Evolutionary conservation across 2,329 filamentous ascomycete species (phyloP).

Genomic region (Penicillium griseofulvum): DNA sequence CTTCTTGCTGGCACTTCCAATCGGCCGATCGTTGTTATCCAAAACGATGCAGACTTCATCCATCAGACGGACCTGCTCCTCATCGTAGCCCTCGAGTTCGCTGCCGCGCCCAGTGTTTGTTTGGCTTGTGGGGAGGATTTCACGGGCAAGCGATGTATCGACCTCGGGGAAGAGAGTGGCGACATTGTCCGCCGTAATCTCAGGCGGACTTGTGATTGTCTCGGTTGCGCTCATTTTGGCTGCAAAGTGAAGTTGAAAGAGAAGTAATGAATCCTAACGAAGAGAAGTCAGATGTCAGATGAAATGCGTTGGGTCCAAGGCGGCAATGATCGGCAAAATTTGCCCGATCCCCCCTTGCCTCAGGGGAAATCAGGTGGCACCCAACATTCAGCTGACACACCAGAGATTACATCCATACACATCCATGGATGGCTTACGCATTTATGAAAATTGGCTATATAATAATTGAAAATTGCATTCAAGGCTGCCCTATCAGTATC

Average conservation of each 20-base stretch:
- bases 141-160: constrained; percentile 58
- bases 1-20: constrained; percentile 98
- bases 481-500: background rate
- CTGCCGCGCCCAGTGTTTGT: constrained; percentile 51
- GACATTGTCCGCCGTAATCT: constrained; percentile 82
- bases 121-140: constrained; percentile 46
- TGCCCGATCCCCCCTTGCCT: background rate
- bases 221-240: constrained; percentile 47
- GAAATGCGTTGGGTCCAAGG: constrained; percentile 6
- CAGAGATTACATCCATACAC: background rate
- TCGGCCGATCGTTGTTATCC: constrained; percentile 86
- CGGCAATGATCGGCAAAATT: constrained; percentile 17
- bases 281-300: constrained; percentile 6
- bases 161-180: constrained; percentile 84
- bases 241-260: background rate
- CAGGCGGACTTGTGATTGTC: constrained; percentile 51
- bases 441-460: background rate
- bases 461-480: background rate
- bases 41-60: constrained; percentile 98
- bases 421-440: background rate
- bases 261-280: background rate
- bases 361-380: background rate
- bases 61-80: constrained; percentile 97
- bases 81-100: constrained; percentile 87
- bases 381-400: background rate